Evolutionary conservation across 495 filamentous ascomycete species (phyloP).

Genomic region (Glarea lozoyensis): DNA sequence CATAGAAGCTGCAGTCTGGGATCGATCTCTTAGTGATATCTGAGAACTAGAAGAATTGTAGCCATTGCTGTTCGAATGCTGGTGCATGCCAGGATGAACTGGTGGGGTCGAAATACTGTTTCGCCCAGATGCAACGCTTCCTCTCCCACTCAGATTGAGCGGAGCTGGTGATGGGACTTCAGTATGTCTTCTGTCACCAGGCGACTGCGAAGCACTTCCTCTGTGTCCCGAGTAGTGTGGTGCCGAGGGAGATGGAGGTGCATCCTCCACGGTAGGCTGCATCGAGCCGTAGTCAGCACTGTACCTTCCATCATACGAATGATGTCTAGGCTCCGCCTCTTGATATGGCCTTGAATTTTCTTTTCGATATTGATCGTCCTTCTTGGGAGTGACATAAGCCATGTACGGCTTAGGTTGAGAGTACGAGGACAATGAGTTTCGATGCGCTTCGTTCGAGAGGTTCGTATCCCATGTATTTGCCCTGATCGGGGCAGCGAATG

Average conservation of each 20-base stretch:
- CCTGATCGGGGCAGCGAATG: slow-evolving; percentile 7
- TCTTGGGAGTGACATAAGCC: slow-evolving; percentile 11
- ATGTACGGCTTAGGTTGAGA: slow-evolving; percentile 9
- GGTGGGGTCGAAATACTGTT: slow-evolving; percentile 12
- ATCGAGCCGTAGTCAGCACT: slow-evolving; percentile 39
- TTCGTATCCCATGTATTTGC: slow-evolving; percentile 3
- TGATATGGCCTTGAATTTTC: slow-evolving; percentile 4
- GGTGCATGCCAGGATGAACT: slow-evolving; percentile 11
- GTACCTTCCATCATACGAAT: slow-evolving; percentile 39
- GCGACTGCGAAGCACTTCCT: slow-evolving; percentile 5
- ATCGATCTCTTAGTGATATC: slow-evolving; percentile 12
- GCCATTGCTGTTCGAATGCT: slow-evolving; percentile 11
- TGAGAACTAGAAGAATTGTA: slow-evolving; percentile 12
- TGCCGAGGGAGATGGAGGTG: slow-evolving; percentile 38
- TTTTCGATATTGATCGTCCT: slow-evolving; percentile 13
- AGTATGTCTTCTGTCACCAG: slow-evolving; percentile 32
- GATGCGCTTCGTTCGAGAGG: slow-evolving; percentile 12
- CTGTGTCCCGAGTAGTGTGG: slow-evolving; percentile 9
- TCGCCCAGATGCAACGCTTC: slow-evolving; percentile 27
- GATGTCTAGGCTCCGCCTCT: slow-evolving; percentile 30
- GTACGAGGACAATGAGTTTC: slow-evolving; percentile 15
- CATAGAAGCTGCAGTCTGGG: slow-evolving; percentile 3
- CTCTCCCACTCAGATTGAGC: slow-evolving; percentile 32
- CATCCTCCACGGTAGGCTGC: slow-evolving; percentile 64
- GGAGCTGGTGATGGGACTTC: slow-evolving; percentile 36